phyloP scores from a whole-genome alignment of 192 early-diverging fungal genomes.

The Coemansia sp. region DNA sequence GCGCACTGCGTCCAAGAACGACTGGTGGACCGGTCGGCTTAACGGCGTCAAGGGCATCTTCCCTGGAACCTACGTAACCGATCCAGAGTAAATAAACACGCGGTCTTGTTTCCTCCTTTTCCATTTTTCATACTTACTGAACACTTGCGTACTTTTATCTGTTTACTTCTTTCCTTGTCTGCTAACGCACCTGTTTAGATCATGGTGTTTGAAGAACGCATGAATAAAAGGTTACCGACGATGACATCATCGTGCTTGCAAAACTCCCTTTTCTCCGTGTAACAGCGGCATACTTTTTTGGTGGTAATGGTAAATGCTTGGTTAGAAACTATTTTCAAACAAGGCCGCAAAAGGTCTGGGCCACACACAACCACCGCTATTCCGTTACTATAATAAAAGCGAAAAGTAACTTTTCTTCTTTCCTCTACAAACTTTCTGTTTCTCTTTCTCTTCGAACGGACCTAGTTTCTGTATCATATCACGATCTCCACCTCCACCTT shows the following conservation, averaged over 20 bases:
- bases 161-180: not conserved
- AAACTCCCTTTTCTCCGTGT: not conserved
- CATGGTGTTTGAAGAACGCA: no score
- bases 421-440: not conserved
- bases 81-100: conserved; percentile 23
- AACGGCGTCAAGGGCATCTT: conserved; percentile 67
- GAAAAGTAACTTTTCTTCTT: not conserved
- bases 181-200: no score
- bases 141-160: not conserved
- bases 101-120: not conserved
- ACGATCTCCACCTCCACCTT: not conserved
- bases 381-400: no score
- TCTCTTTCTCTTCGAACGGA: not conserved
- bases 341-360: no score
- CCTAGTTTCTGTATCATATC: not conserved
- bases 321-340: not conserved
- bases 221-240: no score
- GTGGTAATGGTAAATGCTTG: no score
- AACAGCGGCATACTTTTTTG: not conserved
- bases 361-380: no score
- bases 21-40: conserved; percentile 83
- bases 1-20: conserved; percentile 59
- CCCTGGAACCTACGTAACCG: conserved; percentile 62
- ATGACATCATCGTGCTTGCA: not conserved
- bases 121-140: not conserved